Conservation (phyloP, 2,329 filamentous ascomycete genomes). For the Diplocarpon mali region DNA sequence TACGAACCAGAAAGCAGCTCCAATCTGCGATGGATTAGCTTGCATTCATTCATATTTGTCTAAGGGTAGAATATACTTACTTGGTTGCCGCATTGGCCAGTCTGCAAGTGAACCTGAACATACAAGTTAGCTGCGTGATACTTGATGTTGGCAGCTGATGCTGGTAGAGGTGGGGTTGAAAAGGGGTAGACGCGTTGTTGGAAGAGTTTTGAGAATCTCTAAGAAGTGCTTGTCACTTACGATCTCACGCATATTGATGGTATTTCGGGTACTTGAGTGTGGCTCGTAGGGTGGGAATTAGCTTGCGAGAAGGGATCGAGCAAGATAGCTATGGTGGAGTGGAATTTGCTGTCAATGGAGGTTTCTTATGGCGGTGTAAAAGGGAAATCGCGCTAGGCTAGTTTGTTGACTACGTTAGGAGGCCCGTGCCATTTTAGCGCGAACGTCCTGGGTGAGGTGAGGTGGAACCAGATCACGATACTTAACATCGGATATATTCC, state of each 20-base stretch:
- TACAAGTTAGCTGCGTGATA: conserved; percentile 42
- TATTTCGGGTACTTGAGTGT: conserved; percentile 19
- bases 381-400: neutral
- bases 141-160: conserved; percentile 27
- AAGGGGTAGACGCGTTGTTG: conserved; percentile 30
- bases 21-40: conserved; percentile 27
- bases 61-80: conserved; percentile 65
- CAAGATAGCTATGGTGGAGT: conserved; percentile 16
- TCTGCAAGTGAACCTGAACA: conserved; percentile 94
- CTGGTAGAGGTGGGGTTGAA: conserved; percentile 29
- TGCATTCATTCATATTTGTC: neutral
- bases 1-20: conserved; percentile 95
- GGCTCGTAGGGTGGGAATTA: conserved; percentile 11
- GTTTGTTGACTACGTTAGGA: neutral
- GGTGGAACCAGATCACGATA: neutral
- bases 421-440: too few relatives aligned
- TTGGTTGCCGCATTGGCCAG: conserved; percentile 99
- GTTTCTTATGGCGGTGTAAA: neutral
- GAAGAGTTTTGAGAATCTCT: conserved; percentile 4
- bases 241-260: conserved; percentile 62
- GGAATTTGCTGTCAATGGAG: neutral
- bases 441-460: too few relatives aligned
- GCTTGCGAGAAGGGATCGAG: conserved; percentile 9
- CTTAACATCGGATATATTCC: too few relatives aligned
- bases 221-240: conserved; percentile 36